Conservation (phyloP, 176 grass and related monocot genomes). For the Oryza meridionalis region DNA sequence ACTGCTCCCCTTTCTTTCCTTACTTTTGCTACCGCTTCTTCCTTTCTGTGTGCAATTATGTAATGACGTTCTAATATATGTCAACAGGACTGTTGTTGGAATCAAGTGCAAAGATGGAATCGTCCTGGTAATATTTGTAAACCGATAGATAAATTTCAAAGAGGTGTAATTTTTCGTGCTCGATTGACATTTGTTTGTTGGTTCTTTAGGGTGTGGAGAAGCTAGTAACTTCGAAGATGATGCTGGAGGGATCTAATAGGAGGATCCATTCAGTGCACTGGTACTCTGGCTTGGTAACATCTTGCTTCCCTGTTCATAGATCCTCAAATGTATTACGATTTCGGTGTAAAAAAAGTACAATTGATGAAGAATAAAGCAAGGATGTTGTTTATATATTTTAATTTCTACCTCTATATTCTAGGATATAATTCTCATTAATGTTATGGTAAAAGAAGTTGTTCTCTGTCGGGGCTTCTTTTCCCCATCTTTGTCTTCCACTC, state of each 20-base stretch:
- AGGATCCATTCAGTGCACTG: constrained; percentile 81
- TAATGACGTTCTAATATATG: constrained; percentile 8
- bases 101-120: constrained; percentile 97
- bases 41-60: background rate
- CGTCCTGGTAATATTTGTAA: constrained; percentile 58
- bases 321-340: background rate
- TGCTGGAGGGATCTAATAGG: constrained; percentile 77
- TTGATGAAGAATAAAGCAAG: background rate
- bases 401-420: background rate
- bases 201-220: constrained; percentile 75
- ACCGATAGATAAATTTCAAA: background rate
- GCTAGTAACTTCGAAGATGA: constrained; percentile 83
- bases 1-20: background rate
- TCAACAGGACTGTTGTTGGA: constrained; percentile 72
- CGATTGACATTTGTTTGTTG: constrained; percentile 29
- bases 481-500: no score
- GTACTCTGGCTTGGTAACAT: constrained; percentile 75
- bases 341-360: background rate
- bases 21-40: constrained; percentile 11
- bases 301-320: background rate
- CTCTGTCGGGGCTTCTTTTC: no score
- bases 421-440: background rate
- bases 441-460: no score
- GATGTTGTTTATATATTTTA: background rate
- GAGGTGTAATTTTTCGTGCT: background rate